Evolutionary conservation across 441 rosid genomes (phyloP), one percentile per base, ranked within the genome.

Genomic region (Flueggea neowawraea): DNA sequence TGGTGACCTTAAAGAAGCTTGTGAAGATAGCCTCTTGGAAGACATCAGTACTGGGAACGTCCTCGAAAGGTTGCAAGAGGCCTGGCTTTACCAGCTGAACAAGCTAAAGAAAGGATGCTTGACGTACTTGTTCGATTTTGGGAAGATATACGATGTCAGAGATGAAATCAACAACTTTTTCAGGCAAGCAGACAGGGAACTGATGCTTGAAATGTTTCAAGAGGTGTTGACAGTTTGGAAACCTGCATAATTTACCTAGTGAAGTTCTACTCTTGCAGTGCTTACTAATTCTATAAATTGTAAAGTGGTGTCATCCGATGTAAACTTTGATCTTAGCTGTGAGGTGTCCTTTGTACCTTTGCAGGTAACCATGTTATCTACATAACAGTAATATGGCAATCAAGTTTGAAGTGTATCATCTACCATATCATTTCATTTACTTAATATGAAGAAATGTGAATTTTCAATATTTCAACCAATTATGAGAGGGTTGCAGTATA

Each of bases 71-170:
- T 64, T 93, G 56, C 96, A 88, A 72, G 96, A 90, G 62, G 96
- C 97, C 33, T 88, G 97, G 96, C 88, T 93, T 16, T 93, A 93
- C 75, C 87, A 90, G 76, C 78, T 93, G 69, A 77, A 79, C 73
- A 93, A 85, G 54, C 77, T 93, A 70, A 93, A 88, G 78, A 88
- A 85, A 78, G 96, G 94, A 55, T 93, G 98, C 80, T 57, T 90
- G 81, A 78, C 65, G 63, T 93, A 86, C 68, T 72, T 93, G 84
- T 86, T 93, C 36, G 97, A 93, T 67, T 92, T 92, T 32, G 96
- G 96, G 8, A 90, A 90, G 86, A 84, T 92, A 53, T 83, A 86
- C 54, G 97, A 92, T 63, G 84, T 90, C 17, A 80, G 88, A 56
- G 96, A 92, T 0, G 91, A 92, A 63, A 82, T 92, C 60, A 79